Percentiles rank a stretch among this genome's conserved stretches.
Conservation (phyloP, 1,284 basidiomycete genomes). For the Apiotrichum sp. region DNA sequence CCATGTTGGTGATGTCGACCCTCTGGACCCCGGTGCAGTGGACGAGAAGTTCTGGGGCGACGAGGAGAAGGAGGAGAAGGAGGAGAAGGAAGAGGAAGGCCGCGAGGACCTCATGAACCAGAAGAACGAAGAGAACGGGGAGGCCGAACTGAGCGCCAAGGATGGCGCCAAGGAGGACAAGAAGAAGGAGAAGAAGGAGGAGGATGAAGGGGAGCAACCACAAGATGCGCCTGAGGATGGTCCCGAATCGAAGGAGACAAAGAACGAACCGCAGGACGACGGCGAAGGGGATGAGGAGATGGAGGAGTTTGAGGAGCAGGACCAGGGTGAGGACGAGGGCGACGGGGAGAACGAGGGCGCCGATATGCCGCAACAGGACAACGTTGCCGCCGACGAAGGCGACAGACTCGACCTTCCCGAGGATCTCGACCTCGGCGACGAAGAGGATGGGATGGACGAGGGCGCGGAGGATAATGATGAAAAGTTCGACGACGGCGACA, state of each 20-base stretch:
- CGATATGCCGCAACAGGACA: conserved; percentile 49
- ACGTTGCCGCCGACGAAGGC: conserved; percentile 64
- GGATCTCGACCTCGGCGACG: conserved; percentile 62
- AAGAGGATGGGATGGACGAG: conserved; percentile 48
- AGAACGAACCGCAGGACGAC: conserved; percentile 32
- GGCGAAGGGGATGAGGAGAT: conserved; percentile 28
- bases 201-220: conserved; percentile 37
- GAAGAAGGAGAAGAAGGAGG: conserved; percentile 39
- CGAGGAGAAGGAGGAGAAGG: conserved; percentile 55
- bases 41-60: conserved; percentile 98
- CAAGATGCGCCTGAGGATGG: conserved; percentile 35
- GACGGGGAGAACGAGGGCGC: conserved; percentile 39
- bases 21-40: conserved; percentile 75
- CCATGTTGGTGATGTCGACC: conserved; percentile 75
- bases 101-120: conserved; percentile 47
- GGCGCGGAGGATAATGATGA: conserved; percentile 31
- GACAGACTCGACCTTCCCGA: conserved; percentile 78
- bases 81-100: conserved; percentile 27
- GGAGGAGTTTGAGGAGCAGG: conserved; percentile 28
- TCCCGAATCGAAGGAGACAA: conserved; percentile 20
- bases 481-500: conserved; percentile 16
- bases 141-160: conserved; percentile 71
- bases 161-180: conserved; percentile 50
- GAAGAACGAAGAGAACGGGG: conserved; percentile 45
- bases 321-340: conserved; percentile 47